Base-by-base conservation (phyloP, 1,139 yeast genomes). In the Blastobotrys serpentis region DNA sequence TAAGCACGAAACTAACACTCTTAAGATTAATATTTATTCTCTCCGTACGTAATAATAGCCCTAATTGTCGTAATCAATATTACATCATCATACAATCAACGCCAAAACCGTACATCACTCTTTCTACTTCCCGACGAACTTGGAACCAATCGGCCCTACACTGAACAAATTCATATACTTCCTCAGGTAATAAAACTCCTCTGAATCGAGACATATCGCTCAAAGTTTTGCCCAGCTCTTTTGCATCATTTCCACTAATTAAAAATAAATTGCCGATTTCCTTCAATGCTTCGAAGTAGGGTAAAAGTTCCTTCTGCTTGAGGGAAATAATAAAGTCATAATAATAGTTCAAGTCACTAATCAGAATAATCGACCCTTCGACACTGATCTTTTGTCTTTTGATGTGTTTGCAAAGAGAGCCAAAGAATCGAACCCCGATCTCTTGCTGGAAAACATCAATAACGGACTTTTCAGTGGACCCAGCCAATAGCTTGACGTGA, bases 381-480 rank as follows among this genome's bases (percentile, higher is more conserved):
- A 82, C 83, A 2, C 95, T 86, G 2, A 92, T 78, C 1, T 82
- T 77, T 54, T 81, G 77, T 42, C 84, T 76, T 55, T 82, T 81
- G 46, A 92, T 73, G 50, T 84, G 79, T 63, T 87, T 88, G 34
- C 88, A 87, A 37, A 92, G 72, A 1, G 83, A 74, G 40, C 79
- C 83, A 62, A 88, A 89, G 55, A 92, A 84, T 43, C 98, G 67
- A 61, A 88, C 88, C 0, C 96, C 96, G 34, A 92, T 82, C 62
- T 92, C 98, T 62, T 89, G 96, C 59, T 90, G 95, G 62, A 89
- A 92, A 0, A 92, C 95, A 59, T 90, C 98, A 22, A 90, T 79
- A 6, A 94, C 84, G 0, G 89, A 79, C 60, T 84, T 86, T 50
- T 92, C 98, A 0, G 97, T 88, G 17, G 95, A 79, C 2, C 90